These are phyloP conservation scores for Ceratocystis huliohia DNA, from an alignment of 2,329 filamentous ascomycete genomes.

Conservation along the genomic window DNA sequence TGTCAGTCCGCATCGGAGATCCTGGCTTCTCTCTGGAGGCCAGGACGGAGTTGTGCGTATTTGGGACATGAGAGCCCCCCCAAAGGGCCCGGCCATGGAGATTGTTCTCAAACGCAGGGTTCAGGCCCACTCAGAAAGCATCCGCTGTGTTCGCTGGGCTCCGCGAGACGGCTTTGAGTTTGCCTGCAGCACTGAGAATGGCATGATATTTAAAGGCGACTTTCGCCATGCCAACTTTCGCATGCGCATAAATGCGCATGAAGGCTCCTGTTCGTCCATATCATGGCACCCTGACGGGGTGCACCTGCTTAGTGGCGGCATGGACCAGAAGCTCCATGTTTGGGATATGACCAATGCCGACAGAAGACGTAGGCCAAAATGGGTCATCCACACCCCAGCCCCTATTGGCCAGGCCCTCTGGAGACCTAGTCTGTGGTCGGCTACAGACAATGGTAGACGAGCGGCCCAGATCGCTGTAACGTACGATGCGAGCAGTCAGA, in stretches of 20 bases:
- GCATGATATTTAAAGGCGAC: slow-evolving; percentile 52
- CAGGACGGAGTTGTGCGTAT: slow-evolving; percentile 51
- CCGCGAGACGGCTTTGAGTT: slow-evolving; percentile 48
- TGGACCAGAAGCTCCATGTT: slow-evolving; percentile 49
- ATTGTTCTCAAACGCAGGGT: slow-evolving; percentile 37
- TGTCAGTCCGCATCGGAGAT: slow-evolving; percentile 47
- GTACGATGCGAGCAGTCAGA: slow-evolving; percentile 45
- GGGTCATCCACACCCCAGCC: slow-evolving; percentile 47
- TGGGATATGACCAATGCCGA: slow-evolving; percentile 53
- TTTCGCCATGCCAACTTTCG: slow-evolving; percentile 43
- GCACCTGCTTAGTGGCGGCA: slow-evolving; percentile 51
- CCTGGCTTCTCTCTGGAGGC: slow-evolving; percentile 48
- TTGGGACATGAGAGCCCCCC: slow-evolving; percentile 44
- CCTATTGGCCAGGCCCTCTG: slow-evolving; percentile 48
- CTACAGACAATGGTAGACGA: slow-evolving; percentile 45
- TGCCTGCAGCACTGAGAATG: slow-evolving; percentile 51
- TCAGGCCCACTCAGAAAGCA: slow-evolving; percentile 42
- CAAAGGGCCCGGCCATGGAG: slow-evolving; percentile 36
- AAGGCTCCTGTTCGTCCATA: slow-evolving; percentile 46
- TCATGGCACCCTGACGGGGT: slow-evolving; percentile 57
- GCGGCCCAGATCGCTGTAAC: slow-evolving; percentile 50
- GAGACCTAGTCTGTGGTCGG: slow-evolving; percentile 54
- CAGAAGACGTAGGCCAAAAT: slow-evolving; percentile 52
- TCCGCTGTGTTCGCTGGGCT: slow-evolving; percentile 54
- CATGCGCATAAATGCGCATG: slow-evolving; percentile 48